These are phyloP conservation scores for Cladophialophora chaetospira DNA, from an alignment of 2,329 filamentous ascomycete species.

Conservation along the genomic window DNA sequence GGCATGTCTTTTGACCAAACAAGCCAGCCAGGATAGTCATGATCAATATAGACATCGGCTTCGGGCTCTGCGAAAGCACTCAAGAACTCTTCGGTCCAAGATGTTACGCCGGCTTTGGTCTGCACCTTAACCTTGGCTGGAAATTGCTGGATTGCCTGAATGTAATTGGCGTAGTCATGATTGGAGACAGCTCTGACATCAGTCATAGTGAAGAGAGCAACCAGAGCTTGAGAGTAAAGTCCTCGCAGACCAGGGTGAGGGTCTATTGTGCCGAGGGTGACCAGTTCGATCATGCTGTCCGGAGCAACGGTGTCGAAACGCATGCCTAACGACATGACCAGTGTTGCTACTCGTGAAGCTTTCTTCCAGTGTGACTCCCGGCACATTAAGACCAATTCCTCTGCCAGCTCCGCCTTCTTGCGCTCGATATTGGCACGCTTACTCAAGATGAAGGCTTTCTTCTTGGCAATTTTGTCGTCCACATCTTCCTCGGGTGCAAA, in stretches of 20 bases:
- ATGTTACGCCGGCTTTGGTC: constrained; percentile 72
- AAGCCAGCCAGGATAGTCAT: constrained; percentile 92
- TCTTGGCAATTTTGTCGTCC: constrained; percentile 60
- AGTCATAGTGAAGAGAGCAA: constrained; percentile 77
- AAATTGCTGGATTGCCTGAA: constrained; percentile 76
- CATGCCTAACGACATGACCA: constrained; percentile 85
- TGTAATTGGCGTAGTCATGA: constrained; percentile 84
- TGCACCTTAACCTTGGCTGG: constrained; percentile 73
- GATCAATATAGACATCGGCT: constrained; percentile 86
- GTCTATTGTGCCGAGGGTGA: constrained; percentile 81
- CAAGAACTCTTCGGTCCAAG: constrained; percentile 79
- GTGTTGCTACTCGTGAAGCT: constrained; percentile 82
- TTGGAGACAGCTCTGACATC: constrained; percentile 83
- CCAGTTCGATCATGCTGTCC: constrained; percentile 77
- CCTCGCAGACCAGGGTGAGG: constrained; percentile 82
- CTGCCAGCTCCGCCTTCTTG: constrained; percentile 77
- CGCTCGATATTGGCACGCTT: constrained; percentile 77
- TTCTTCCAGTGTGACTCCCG: constrained; percentile 94
- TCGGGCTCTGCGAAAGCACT: constrained; percentile 74
- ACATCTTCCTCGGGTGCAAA: constrained; percentile 72
- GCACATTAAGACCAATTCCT: constrained; percentile 77
- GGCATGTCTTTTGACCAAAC: constrained; percentile 90
- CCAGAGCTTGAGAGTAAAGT: constrained; percentile 79
- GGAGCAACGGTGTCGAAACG: constrained; percentile 89
- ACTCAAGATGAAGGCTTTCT: constrained; percentile 72